Base-by-base conservation (phyloP, 2,329 filamentous ascomycete genomes). In the Alternaria gansuensis region DNA sequence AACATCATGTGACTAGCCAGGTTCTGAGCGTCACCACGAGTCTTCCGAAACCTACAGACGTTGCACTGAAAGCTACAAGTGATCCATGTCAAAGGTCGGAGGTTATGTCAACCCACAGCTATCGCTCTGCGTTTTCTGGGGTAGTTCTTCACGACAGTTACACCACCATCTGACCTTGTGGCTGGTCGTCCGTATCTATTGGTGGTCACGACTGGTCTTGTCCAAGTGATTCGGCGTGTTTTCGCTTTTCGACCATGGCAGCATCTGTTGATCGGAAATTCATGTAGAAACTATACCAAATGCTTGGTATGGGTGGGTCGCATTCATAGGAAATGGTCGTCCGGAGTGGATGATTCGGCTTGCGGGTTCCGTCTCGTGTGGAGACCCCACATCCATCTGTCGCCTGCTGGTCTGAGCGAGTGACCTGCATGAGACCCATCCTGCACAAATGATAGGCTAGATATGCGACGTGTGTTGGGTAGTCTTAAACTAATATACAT, bases 21-120 rank as follows among this genome's bases (percentile, higher is more conserved):
- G 40, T 69, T 66, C 39, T 61, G 64, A 28, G 70, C 70, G 58
- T 72, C 70, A 55, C 69, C 72, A 37, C 66, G 59, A 7, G 70
- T 72, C 51, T 73, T 73, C 41, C 69, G 56, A 49, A 71, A 67
- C 21, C 69, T 51, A 49, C 70, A 72, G n/a, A 73, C 68, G 60
- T 72, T 71, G 52, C 69, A 73, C 68, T 73, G 55, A 36, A 50
- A n/a, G 13, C 4, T n/a, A 43, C 61, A 28, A 66, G 43, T 28
- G 9, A 36, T 17, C 6, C 21, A 54, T 4, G 24, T 34, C 24
- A 17, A 14, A 13, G 34, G 31, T 51, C 67, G 70, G 17, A 17
- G 14, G 14, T 28, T 26, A 10, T 50, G 2, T 28, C 33, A n/a
- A 17, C 48, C 34, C 3, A 29, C 48, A n/a, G 48, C 48, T 36